Conservation (phyloP, 768 basidiomycete genomes). For the Boletus eberwhitei region DNA sequence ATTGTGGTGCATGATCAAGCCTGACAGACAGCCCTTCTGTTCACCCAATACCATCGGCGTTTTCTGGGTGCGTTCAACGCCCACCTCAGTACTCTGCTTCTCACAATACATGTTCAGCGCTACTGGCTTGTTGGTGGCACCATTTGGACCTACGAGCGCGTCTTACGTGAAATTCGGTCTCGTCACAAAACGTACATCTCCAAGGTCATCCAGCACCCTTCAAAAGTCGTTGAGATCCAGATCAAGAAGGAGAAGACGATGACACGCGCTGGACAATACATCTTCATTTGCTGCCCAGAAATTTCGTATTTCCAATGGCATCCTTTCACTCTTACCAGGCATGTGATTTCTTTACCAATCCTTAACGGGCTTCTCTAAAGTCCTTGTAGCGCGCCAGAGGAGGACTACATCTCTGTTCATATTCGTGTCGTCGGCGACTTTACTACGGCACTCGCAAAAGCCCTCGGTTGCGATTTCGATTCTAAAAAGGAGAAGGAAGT, state of each 20-base stretch:
- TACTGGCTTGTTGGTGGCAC: slow-evolving; percentile 88
- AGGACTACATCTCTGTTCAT: slow-evolving; percentile 93
- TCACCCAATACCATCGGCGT: slow-evolving; percentile 83
- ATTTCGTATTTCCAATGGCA: slow-evolving; percentile 97
- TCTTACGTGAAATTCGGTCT: slow-evolving; percentile 88
- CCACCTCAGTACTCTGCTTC: background rate
- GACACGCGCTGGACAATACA: slow-evolving; percentile 85
- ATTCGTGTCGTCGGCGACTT: slow-evolving; percentile 93
- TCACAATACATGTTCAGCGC: slow-evolving; percentile 43
- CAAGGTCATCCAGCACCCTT: slow-evolving; percentile 94
- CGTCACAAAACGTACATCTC: slow-evolving; percentile 90
- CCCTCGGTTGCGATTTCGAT: slow-evolving; percentile 81
- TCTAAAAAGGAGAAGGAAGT: slow-evolving; percentile 47
- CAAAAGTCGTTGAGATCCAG: slow-evolving; percentile 90
- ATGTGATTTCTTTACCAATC: slow-evolving; percentile 1
- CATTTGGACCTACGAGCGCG: slow-evolving; percentile 83
- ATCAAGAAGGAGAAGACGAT: slow-evolving; percentile 95
- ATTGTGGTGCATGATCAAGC: slow-evolving; percentile 96
- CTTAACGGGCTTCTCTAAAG: background rate
- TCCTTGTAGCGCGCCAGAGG: slow-evolving; percentile 74
- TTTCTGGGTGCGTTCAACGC: slow-evolving; percentile 73
- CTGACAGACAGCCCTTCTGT: slow-evolving; percentile 86
- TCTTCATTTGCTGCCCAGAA: slow-evolving; percentile 89
- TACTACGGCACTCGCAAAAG: slow-evolving; percentile 74
- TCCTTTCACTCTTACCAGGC: slow-evolving; percentile 92